Evolutionary conservation across 352 stramenopile species (phyloP), one percentile per base, ranked within the genome.

Genomic region (Phytophthora podocarpi): DNA sequence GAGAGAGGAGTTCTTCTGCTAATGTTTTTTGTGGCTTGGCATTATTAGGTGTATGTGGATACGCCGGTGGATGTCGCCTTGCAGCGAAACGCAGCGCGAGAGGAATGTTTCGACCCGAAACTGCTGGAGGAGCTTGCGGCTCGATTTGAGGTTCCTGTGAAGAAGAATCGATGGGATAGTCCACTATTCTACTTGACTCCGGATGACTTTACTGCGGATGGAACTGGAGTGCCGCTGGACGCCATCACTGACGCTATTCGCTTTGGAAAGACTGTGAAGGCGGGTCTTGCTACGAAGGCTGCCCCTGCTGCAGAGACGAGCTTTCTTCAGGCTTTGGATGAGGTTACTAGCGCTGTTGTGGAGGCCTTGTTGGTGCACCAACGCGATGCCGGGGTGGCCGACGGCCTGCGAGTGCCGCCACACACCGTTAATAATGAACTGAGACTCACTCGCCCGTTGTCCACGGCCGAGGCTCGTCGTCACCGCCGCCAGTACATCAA

Each of bases 111-210:
- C 16, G 76, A 86, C 23, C 37, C 75, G 1, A 73, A 81, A 23
- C 31, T 90, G 74, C 85, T 98, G 51, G 68, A 95, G 59, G 90
- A 90, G 27, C 74, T 98, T 16, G 84, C 95, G 0, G 56, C 72
- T 30, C 79, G 93, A 24, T 98, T 97, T 65, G 95, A 98, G 75
- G 74, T 91, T 21, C 95, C 95, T 1, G 79, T 94, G 53, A 81
- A 86, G n/a, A 90, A 93, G 67, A 98, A 98, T 69, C 87, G 95
- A 49, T 98, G 95, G 95, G 95, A 98, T 60, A 88, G 85, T 54
- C 95, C 95, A 5, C 58, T 98, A 1, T 91, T 94, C 51, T 79
- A 66, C 39, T 42, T 95, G 32, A 87, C 73, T 34, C 82, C 85
- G 1, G 70, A 78, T 15, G 51, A 67, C 12, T 74, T 88, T 27